Base-by-base conservation (phyloP, 2,329 filamentous ascomycete genomes). In the Blumeriella jaapii region DNA sequence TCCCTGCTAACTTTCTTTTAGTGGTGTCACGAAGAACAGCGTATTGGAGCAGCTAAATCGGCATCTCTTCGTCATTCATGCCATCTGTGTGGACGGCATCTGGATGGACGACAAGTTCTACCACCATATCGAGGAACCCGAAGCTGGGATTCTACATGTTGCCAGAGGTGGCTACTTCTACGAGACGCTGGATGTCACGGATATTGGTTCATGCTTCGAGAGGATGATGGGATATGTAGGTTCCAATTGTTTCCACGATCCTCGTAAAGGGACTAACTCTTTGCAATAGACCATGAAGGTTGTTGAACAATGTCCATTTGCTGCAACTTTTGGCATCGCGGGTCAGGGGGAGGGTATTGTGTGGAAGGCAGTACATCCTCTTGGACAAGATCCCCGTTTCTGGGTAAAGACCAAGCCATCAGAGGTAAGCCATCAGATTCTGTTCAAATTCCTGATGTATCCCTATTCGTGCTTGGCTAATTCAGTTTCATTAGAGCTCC, bases 321-420 rank as follows among this genome's bases (percentile, higher is more conserved):
- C 6, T 45, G 46, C 28, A 29, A 24, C 31, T 4, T 48, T 49
- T 15, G 45, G 41, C 0, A 27, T 48, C 5, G 39, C 20, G 6
- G 48, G 49, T 1, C 22, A 39, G 3, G 48, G 49, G 3, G 48
- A 50, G 18, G 49, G 48, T 2, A 48, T 52, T n/a, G 49, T 52
- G 1, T 52, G 48, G 45, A 50, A 50, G 34, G 39, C 39, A 2
- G 25, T 26, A 5, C 37, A 36, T 12, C 41, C 41, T 4, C 31
- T 52, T 2, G 39, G 46, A 6, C 17, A 38, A 7, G 43, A 49
- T 28, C 28, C 46, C 1, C 36, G 30, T 16, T 50, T 45, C 14
- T 52, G 49, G 49, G 4, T 50, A 0, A 52, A 52, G 23, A 40
- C 41, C 2, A 52, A 52, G 20, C 48, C 48, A 2, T 38, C 39